Evolutionary conservation across 2,329 filamentous ascomycete species (phyloP), one percentile per base, ranked within the genome.

Genomic region (Ambrosiella cleistominuta): DNA sequence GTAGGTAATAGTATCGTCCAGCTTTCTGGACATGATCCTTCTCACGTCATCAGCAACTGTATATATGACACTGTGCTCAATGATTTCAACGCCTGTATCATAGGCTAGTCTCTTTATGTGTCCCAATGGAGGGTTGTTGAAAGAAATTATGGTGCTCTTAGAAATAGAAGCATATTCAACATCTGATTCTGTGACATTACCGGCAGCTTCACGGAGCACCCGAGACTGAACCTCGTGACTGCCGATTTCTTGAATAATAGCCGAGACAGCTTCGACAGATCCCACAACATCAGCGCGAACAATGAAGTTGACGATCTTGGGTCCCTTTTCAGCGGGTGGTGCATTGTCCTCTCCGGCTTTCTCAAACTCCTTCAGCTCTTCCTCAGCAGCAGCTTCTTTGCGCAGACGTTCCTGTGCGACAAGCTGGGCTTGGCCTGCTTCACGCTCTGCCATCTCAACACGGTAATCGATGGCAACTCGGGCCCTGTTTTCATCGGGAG

Each of bases 251-350:
- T 82, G 74, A 60, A 98, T 77, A 7, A 85, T 83, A 54, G 87
- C 84, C 61, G 83, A 76, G 2, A 97, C 85, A 1, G 93, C 93
- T 72, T 98, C 93, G 0, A 90, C 89, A 0, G 91, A 97, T 42
- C 93, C 93, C 61, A 85, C 86, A 15, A 97, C 93, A 65, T 98
- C 93, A 57, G 84, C 90, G 70, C 94, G 95, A 71, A 98, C 76
- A 60, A 93, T 81, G 69, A 97, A 93, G 64, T 85, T 85, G 53
- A 95, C 77, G 13, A 77, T 71, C 55, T 74, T 74, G 39, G 68
- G 64, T 35, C 71, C 70, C 17, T 67, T 67, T 7, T 62, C 27
- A 27, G 27, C 27, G 27, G 6, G 13, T 8, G 44, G 44, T 8
- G 19, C 61, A 1, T 68, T 65, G 1, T 67, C 65, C 53, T 69